Evolutionary conservation across 441 rosid species (phyloP), one percentile per base, ranked within the genome.

Genomic region (Sinapis alba): DNA sequence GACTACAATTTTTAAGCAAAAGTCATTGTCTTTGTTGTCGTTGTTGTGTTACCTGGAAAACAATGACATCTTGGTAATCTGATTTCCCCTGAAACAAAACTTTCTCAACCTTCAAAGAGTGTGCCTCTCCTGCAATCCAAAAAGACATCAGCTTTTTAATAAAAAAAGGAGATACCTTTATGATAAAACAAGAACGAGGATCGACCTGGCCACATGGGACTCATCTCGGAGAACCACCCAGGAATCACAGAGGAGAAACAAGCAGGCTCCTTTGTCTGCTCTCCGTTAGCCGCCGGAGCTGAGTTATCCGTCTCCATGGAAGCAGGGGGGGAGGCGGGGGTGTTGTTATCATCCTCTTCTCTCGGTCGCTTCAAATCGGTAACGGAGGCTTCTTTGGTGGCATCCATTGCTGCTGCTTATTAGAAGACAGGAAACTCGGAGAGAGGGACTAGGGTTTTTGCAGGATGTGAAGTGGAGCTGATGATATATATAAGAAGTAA

Each of bases 201-300:
- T 23, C 5, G 51, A 95, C 98, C 98, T 72, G 98, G 98, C 98
- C 99, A 93, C 97, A 96, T 86, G 73, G 97, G 90, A 84, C 94
- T 93, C 78, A 94, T 90, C 85, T 96, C 99, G 9, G 98, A 96
- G 89, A 96, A 96, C 99, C 99, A 92, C 18, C 98, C 97, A 68
- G 96, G 89, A 56, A 96, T 96, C 61, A 96, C 92, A 36, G 96
- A 59, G 51, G 98, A 89, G 28, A 93, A 81, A 71, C 81, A 79
- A 53, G 77, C 77, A 15, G 85, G 79, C 70, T 72, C 79, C 68
- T 80, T 80, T 1, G 15, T 65, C 74, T 67, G 57, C 34, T 59
- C 79, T 18, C 71, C 78, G 58, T 76, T 79, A 45, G 38, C 57
- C 24, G 43, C 30, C 6, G 67, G 59, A 59, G 28, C 68, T n/a